Evolutionary conservation across 306 rosid genomes (phyloP).

Genomic region (Sindora glabra): DNA sequence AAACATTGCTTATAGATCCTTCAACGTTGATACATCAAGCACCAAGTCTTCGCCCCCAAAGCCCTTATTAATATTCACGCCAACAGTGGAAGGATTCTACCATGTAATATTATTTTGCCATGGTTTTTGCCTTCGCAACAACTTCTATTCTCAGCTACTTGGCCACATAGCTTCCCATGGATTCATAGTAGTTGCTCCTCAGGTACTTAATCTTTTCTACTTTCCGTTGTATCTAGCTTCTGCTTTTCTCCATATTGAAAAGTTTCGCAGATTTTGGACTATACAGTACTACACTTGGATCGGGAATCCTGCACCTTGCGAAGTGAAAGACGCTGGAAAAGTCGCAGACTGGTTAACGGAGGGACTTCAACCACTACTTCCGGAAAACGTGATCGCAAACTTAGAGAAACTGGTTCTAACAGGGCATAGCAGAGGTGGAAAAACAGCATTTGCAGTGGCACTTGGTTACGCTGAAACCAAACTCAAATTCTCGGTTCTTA

Average conservation of each 20-base stretch:
- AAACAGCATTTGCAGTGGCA: constrained; percentile 43
- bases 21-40: constrained; percentile 13
- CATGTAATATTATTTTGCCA: constrained; percentile 45
- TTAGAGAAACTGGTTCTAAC: constrained; percentile 18
- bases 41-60: constrained; percentile 31
- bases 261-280: too few species aligned
- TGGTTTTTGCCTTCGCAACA: constrained; percentile 38
- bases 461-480: constrained; percentile 25
- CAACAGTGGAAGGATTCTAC: constrained; percentile 25
- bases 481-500: constrained; percentile 22
- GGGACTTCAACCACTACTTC: constrained; percentile 27
- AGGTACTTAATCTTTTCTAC: constrained; percentile 17
- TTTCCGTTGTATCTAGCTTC: too few species aligned
- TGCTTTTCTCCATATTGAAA: too few species aligned
- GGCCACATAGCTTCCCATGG: constrained; percentile 53
- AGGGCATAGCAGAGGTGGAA: constrained; percentile 58
- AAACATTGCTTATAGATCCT: not conserved
- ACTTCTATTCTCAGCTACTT: constrained; percentile 38
- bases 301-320: constrained; percentile 4
- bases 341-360: constrained; percentile 41
- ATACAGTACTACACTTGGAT: too few species aligned
- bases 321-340: constrained; percentile 28
- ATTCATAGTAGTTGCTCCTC: constrained; percentile 51
- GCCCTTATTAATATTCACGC: constrained; percentile 42
- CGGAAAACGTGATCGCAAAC: constrained; percentile 21